Base-by-base conservation (phyloP, 2,329 filamentous ascomycete species). In the Phoma sp. region DNA sequence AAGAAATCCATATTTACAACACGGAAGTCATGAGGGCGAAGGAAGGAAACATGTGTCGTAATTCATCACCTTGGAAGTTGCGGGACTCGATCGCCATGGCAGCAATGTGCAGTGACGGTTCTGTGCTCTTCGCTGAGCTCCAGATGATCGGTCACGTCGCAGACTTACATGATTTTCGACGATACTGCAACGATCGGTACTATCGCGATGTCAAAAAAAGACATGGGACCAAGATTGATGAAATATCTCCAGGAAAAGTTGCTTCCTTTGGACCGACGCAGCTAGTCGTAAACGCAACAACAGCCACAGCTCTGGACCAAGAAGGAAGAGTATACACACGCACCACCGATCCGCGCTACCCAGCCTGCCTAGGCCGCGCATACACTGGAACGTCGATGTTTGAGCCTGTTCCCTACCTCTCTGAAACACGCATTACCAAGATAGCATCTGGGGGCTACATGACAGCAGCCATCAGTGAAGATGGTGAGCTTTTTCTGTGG, bases 401-500 rank as follows among this genome's bases (percentile, higher is more conserved):
- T 35, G 43, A 57, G 8, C 45, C 55, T 2, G 47, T 73, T 8
- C 59, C 64, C 6, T 74, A 70, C 39, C 59, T 74, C 2, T 64
- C 59, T 1, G 61, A 72, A 22, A 69, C 59, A 6, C 14, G 14
- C 7, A 53, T 72, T 14, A 14, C 11, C 1, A 67, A 61, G 24
- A 61, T 73, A 22, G 64, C 65, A 1, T 67, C 65, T 0, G 71
- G 71, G 1, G 71, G 72, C 0, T 70, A 68, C 11, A 64, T 72
- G 57, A 67, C 62, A n/a, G 68, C 66, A n/a, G 70, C 69, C 0
- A 11, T 73, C 10, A 63, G 62, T 35, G 40, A 50, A n/a, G 66
- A 72, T 7, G 69, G 69, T 0, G 71, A 73, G 49, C 40, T 74
- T 4, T 73, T 64, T 35, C 8, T 74, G 4, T 74, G 72, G 72